These are phyloP conservation scores for Phytopythium chamaehyphon DNA, from an alignment of 352 stramenopile species.

Conservation along the genomic window DNA sequence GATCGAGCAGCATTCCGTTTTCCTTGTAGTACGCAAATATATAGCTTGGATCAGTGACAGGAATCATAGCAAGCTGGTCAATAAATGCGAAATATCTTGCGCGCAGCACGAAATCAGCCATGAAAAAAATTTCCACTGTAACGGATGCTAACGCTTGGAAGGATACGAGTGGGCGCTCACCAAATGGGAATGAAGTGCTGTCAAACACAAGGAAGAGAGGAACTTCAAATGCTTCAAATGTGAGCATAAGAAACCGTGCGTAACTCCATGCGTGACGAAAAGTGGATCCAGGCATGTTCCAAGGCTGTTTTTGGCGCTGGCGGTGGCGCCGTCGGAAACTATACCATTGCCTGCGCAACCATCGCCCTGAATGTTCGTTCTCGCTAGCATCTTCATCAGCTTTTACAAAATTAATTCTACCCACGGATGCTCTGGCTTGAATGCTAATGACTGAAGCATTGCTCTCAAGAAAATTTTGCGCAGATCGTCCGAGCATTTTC, in stretches of 20 bases:
- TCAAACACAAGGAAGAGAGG: slow-evolving; percentile 71
- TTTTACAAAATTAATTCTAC: neutral
- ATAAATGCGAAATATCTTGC: slow-evolving; percentile 62
- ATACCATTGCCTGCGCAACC: neutral
- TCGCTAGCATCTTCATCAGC: slow-evolving; percentile 1
- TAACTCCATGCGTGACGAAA: slow-evolving; percentile 67
- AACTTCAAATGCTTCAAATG: slow-evolving; percentile 63
- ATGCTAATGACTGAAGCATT: neutral
- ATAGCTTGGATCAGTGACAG: slow-evolving; percentile 53
- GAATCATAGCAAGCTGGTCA: slow-evolving; percentile 57
- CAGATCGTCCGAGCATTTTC: slow-evolving; percentile 48
- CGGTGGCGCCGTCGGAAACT: neutral
- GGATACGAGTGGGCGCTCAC: slow-evolving; percentile 25
- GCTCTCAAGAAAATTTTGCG: slow-evolving; percentile 6
- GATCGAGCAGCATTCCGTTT: slow-evolving; percentile 42
- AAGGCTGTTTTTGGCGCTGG: slow-evolving; percentile 18
- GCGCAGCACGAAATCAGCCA: slow-evolving; percentile 46
- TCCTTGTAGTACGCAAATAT: slow-evolving; percentile 68
- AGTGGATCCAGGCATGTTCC: slow-evolving; percentile 42
- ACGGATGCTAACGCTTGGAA: slow-evolving; percentile 47
- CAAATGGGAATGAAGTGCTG: slow-evolving; percentile 50
- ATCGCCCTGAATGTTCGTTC: neutral
- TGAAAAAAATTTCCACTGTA: slow-evolving; percentile 53
- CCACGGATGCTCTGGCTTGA: neutral
- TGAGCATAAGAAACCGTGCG: slow-evolving; percentile 32